A percentile compares a stretch with the other conserved stretches of the same genome.
Evolutionary conservation across 768 basidiomycete species (phyloP).

Genomic region (Naematelia aurantialba): DNA sequence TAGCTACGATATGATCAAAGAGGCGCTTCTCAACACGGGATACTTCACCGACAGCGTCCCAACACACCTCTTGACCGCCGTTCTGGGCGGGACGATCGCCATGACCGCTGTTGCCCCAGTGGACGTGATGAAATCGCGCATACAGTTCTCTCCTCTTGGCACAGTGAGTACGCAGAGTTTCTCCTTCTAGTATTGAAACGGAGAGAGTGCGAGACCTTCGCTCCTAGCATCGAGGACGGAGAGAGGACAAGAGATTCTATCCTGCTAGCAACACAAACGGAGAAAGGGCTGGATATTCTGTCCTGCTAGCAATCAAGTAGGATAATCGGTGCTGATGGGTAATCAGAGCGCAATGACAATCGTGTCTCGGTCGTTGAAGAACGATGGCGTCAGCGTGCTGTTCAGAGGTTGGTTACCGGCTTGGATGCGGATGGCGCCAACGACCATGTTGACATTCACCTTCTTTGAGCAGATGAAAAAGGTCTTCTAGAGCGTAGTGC

Average conservation of each 20-base stretch:
- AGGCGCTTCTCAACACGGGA: constrained; percentile 9
- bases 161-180: constrained; percentile 11
- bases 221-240: too few relatives aligned
- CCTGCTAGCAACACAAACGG: too few relatives aligned
- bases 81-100: constrained; percentile 21
- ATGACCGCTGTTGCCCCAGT: constrained; percentile 19
- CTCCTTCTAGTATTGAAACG: too few relatives aligned
- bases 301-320: too few relatives aligned
- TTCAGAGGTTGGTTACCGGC: constrained; percentile 30
- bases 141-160: constrained; percentile 12
- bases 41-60: constrained; percentile 15
- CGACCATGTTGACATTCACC: constrained; percentile 24
- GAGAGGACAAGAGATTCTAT: too few relatives aligned
- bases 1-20: constrained; percentile 30
- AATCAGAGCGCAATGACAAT: constrained; percentile 2
- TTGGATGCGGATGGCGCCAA: constrained; percentile 27
- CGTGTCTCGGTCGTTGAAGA: constrained; percentile 6
- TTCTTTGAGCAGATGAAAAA: constrained; percentile 29
- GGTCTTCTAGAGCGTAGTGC: constrained; percentile 20
- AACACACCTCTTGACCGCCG: constrained; percentile 19
- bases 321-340: background rate
- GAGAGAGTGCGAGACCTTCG: too few relatives aligned
- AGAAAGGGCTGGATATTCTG: too few relatives aligned
- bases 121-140: constrained; percentile 27
- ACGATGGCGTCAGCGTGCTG: constrained; percentile 18